Evolutionary conservation across 2,329 filamentous ascomycete species (phyloP).

Genomic region (Colletotrichum sp.): DNA sequence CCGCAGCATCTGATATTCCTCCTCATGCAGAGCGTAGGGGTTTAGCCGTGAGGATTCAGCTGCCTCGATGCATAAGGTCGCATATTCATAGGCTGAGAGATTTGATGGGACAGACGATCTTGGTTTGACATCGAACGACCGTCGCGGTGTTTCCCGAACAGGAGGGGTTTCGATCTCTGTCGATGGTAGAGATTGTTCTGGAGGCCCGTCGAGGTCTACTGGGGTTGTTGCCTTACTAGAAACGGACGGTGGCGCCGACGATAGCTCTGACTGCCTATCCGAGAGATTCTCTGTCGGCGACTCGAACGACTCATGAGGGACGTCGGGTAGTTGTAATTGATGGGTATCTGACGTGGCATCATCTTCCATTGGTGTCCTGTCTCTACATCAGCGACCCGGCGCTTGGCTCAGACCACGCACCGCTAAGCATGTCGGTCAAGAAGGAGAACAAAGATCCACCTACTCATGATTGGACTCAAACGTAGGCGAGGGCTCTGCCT

Average conservation of each 20-base stretch:
- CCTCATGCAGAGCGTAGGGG: constrained; percentile 84
- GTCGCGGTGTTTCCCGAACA: constrained; percentile 33
- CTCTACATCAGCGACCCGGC: not conserved
- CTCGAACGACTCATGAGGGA: constrained; percentile 46
- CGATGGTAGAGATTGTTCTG: constrained; percentile 24
- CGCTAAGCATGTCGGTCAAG: not conserved
- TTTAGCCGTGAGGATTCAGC: constrained; percentile 89
- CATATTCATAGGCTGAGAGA: constrained; percentile 78
- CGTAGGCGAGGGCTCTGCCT: constrained; percentile 17
- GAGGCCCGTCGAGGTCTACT: constrained; percentile 44
- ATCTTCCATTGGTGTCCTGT: not conserved
- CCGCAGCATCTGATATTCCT: constrained; percentile 82
- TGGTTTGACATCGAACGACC: constrained; percentile 66
- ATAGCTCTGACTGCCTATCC: constrained; percentile 59
- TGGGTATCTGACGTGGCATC: not conserved
- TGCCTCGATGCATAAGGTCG: constrained; percentile 87
- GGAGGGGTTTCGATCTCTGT: constrained; percentile 6
- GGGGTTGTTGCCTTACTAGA: constrained; percentile 72
- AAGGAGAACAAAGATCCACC: not conserved
- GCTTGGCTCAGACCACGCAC: not conserved
- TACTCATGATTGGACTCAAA: constrained; percentile 12
- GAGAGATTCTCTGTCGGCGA: constrained; percentile 60
- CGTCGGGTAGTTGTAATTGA: constrained; percentile 1
- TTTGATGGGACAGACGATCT: constrained; percentile 84
- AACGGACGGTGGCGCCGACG: constrained; percentile 56